phyloP scores from a whole-genome alignment of 2,329 filamentous ascomycete genomes.

The Elsinoe necatrix region DNA sequence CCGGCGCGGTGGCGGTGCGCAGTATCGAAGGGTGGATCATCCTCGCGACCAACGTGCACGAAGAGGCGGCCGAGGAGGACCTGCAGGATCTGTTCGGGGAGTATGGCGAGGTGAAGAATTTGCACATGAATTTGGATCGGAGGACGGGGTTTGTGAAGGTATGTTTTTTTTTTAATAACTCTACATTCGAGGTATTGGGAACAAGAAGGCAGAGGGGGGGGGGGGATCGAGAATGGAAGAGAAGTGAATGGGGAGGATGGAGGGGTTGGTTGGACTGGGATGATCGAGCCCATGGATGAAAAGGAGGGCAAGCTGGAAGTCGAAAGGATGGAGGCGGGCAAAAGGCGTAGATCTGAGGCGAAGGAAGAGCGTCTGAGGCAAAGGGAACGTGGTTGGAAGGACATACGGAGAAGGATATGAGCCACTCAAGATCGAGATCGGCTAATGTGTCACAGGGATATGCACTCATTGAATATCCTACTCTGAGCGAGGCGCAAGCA shows the following conservation, averaged over 20 bases:
- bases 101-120: conserved; percentile 78
- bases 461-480: conserved; percentile 75
- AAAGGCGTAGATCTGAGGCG: too few species aligned
- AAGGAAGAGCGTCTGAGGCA: too few species aligned
- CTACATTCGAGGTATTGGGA: neutral
- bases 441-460: conserved; percentile 53
- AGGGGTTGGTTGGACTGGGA: too few species aligned
- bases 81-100: conserved; percentile 75
- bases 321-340: too few species aligned
- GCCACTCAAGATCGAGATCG: neutral
- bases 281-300: too few species aligned
- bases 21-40: conserved; percentile 88
- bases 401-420: neutral
- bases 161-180: conserved; percentile 17
- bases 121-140: conserved; percentile 74
- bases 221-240: neutral
- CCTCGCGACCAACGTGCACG: conserved; percentile 77
- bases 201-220: neutral
- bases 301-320: too few species aligned
- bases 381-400: too few species aligned
- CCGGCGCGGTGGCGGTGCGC: conserved; percentile 70
- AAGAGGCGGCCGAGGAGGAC: conserved; percentile 77
- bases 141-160: conserved; percentile 84
- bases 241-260: too few species aligned
- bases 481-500: conserved; percentile 67